phyloP scores from a whole-genome alignment of 2,329 filamentous ascomycete genomes.

The Paraphoma chrysanthemicola region DNA sequence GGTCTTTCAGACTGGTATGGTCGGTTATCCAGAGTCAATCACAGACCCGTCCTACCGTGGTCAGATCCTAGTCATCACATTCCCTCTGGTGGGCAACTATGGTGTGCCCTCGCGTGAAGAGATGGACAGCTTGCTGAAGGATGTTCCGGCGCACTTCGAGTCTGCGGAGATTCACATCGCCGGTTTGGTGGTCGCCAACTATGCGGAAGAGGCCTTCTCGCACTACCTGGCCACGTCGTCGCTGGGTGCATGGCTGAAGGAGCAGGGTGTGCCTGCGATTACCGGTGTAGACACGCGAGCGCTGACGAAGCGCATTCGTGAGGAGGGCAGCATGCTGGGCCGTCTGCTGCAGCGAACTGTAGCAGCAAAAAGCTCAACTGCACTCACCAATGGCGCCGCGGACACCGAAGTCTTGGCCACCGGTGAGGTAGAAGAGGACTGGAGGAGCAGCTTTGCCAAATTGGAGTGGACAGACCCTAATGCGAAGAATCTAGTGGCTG shows the following conservation, averaged over 20 bases:
- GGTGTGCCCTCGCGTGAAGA: slow-evolving; percentile 89
- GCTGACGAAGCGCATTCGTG: slow-evolving; percentile 90
- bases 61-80: slow-evolving; percentile 96
- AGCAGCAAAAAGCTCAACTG: slow-evolving; percentile 27
- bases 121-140: slow-evolving; percentile 82
- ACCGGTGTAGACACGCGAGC: slow-evolving; percentile 94
- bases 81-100: slow-evolving; percentile 96
- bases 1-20: slow-evolving; percentile 99
- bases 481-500: slow-evolving; percentile 86
- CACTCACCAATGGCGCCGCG: slow-evolving; percentile 49
- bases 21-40: slow-evolving; percentile 94
- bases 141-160: slow-evolving; percentile 92
- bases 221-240: slow-evolving; percentile 92
- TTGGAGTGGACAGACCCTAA: slow-evolving; percentile 94
- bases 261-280: slow-evolving; percentile 91
- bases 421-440: slow-evolving; percentile 44
- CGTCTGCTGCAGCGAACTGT: slow-evolving; percentile 79
- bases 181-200: slow-evolving; percentile 87
- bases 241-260: slow-evolving; percentile 92
- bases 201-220: slow-evolving; percentile 93
- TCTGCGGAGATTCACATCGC: slow-evolving; percentile 91
- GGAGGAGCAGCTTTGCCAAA: slow-evolving; percentile 72
- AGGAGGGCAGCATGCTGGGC: slow-evolving; percentile 96
- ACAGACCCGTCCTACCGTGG: slow-evolving; percentile 88
- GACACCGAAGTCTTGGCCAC: slow-evolving; percentile 35